phyloP scores from a whole-genome alignment of 164 flowering plant species.

The Akebia trifoliata region DNA sequence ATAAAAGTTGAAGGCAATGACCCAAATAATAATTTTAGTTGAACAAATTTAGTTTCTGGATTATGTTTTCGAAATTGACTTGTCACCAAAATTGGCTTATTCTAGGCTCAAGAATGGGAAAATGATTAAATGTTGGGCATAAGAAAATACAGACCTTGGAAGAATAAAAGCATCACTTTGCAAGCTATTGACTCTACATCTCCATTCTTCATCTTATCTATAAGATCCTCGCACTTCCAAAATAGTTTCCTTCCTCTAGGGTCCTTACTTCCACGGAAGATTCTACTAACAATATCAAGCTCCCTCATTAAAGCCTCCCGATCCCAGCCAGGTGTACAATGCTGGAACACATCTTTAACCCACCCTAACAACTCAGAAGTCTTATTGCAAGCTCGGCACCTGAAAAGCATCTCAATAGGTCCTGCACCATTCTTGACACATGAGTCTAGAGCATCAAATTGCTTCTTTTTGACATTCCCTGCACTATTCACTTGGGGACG shows the following conservation, averaged over 20 bases:
- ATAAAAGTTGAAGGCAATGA: too few species aligned
- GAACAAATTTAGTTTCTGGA: not conserved
- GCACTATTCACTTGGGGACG: constrained; percentile 12
- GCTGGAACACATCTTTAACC: constrained; percentile 97
- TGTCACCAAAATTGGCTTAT: not conserved
- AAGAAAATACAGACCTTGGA: constrained; percentile 56
- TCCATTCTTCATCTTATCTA: constrained; percentile 76
- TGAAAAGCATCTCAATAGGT: constrained; percentile 79
- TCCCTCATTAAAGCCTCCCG: constrained; percentile 73
- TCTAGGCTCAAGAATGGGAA: not conserved
- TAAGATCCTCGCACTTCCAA: constrained; percentile 91
- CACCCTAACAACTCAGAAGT: constrained; percentile 94
- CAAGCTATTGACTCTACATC: constrained; percentile 61
- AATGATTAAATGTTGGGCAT: not conserved
- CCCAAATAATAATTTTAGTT: too few species aligned
- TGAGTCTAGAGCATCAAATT: constrained; percentile 50
- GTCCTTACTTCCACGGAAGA: constrained; percentile 90
- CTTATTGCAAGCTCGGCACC: constrained; percentile 82
- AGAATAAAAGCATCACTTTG: constrained; percentile 61
- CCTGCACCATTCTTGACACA: constrained; percentile 57
- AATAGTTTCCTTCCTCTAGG: constrained; percentile 75
- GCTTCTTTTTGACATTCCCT: constrained; percentile 5
- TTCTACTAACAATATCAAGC: constrained; percentile 82
- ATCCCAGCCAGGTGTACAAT: constrained; percentile 96
- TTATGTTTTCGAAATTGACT: not conserved